These are phyloP conservation scores for Botrytis galanthina DNA, from an alignment of 2,329 filamentous ascomycete species.

Conservation along the genomic window DNA sequence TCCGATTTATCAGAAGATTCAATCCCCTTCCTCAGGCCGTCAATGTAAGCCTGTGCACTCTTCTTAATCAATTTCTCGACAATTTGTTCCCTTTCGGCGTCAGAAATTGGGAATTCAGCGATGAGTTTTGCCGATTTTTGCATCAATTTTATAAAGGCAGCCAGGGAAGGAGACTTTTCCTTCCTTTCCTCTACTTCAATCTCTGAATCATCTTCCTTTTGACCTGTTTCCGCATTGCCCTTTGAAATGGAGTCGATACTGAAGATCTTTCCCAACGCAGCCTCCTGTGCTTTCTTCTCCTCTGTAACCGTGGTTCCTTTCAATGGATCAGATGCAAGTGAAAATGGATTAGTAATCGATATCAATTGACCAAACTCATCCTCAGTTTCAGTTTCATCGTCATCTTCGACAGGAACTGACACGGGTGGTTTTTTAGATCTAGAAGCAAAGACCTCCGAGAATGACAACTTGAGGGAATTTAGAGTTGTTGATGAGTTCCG, in stretches of 20 bases:
- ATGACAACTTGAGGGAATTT: conserved; percentile 55
- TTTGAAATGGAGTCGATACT: conserved; percentile 44
- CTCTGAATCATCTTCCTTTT: conserved; percentile 6
- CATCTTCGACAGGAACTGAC: conserved; percentile 44
- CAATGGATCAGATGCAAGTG: conserved; percentile 44
- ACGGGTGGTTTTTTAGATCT: conserved; percentile 46
- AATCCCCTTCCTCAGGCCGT: not conserved
- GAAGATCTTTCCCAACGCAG: conserved; percentile 52
- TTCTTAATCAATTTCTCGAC: not conserved
- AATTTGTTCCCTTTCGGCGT: not conserved
- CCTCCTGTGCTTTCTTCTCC: conserved; percentile 55
- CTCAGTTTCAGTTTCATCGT: conserved; percentile 54
- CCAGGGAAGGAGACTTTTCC: conserved; percentile 16
- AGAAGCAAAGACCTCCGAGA: conserved; percentile 53
- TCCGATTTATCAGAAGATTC: conserved; percentile 14
- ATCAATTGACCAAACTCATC: conserved; percentile 52
- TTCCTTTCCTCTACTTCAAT: conserved; percentile 1
- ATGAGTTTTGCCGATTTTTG: not conserved
- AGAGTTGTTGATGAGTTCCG: conserved; percentile 54
- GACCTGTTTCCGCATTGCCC: not conserved
- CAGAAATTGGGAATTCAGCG: not conserved
- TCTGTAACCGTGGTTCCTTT: conserved; percentile 51
- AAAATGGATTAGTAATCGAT: conserved; percentile 34
- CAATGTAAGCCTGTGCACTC: not conserved
- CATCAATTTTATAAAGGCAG: not conserved